Conservation (phyloP, 192 early-diverging fungal species). For the Backusella sp. region DNA sequence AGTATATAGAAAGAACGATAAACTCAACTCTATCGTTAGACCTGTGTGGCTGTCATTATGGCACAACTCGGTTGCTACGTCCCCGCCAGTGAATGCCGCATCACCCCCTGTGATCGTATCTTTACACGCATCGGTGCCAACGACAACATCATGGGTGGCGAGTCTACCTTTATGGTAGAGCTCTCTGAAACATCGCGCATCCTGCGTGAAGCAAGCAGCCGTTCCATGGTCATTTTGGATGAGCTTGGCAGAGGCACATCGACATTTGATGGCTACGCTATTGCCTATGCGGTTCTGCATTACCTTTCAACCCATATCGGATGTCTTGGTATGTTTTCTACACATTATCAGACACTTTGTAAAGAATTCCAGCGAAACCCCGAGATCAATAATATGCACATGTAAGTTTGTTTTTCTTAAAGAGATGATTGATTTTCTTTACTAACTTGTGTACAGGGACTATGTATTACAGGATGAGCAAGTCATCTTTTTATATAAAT, state of each 20-base stretch:
- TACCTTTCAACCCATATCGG: slow-evolving; percentile 76
- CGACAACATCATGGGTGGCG: slow-evolving; percentile 93
- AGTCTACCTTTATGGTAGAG: slow-evolving; percentile 98
- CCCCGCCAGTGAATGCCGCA: slow-evolving; percentile 68
- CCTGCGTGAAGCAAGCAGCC: slow-evolving; percentile 84
- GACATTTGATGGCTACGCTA: slow-evolving; percentile 96
- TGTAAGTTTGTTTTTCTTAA: slow-evolving; percentile 50
- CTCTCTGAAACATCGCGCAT: slow-evolving; percentile 92
- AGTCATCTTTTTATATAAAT: slow-evolving; percentile 94
- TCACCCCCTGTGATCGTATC: slow-evolving; percentile 86
- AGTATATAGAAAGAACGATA: too few relatives aligned
- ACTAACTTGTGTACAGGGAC: slow-evolving; percentile 29
- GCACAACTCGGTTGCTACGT: slow-evolving; percentile 96
- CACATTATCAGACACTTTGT: slow-evolving; percentile 94
- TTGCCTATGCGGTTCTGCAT: slow-evolving; percentile 90
- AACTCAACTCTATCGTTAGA: slow-evolving; percentile 38
- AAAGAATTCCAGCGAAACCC: slow-evolving; percentile 78
- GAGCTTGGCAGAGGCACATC: slow-evolving; percentile 97
- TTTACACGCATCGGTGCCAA: slow-evolving; percentile 98
- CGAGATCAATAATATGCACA: slow-evolving; percentile 80
- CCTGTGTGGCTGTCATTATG: slow-evolving; percentile 93
- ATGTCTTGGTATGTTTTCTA: slow-evolving; percentile 93
- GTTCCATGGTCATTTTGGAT: slow-evolving; percentile 93
- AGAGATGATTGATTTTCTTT: background rate
- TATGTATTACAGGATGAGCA: slow-evolving; percentile 78